These are phyloP conservation scores for Aspergillus caelatus DNA, from an alignment of 2,329 filamentous ascomycete genomes.

Conservation along the genomic window DNA sequence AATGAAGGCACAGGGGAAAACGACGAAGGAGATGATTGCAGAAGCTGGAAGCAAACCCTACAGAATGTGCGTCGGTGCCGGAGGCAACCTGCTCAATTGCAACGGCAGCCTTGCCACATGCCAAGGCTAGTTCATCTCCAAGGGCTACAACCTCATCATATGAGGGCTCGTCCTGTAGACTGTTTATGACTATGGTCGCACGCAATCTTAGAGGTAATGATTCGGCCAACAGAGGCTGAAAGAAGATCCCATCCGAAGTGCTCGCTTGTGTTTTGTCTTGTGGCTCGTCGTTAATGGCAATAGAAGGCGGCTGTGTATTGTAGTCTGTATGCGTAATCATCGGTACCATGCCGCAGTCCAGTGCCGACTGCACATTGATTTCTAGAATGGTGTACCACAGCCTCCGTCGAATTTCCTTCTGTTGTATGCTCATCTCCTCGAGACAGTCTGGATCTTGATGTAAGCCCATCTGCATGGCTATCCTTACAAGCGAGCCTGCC, in stretches of 20 bases:
- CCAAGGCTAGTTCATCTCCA: constrained; percentile 16
- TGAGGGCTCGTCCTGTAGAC: constrained; percentile 21
- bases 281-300: constrained; percentile 22
- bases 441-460: constrained; percentile 34
- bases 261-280: neutral
- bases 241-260: neutral
- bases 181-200: constrained; percentile 22
- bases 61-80: too few species aligned
- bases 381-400: constrained; percentile 43
- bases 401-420: constrained; percentile 32
- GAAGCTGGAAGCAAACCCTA: constrained; percentile 19
- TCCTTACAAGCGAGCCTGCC: constrained; percentile 30
- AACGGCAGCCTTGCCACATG: constrained; percentile 12
- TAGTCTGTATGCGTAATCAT: constrained; percentile 35
- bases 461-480: constrained; percentile 36
- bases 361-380: constrained; percentile 32
- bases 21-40: constrained; percentile 26
- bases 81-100: neutral
- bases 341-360: constrained; percentile 35
- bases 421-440: constrained; percentile 16
- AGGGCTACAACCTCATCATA: constrained; percentile 26
- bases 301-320: constrained; percentile 30
- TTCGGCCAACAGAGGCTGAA: constrained; percentile 14
- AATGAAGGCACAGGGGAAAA: constrained; percentile 25
- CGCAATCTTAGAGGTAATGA: constrained; percentile 20